Percentiles rank a stretch among this genome's conserved stretches.
Conservation (phyloP, 2,329 filamentous ascomycete species). For the Aspergillus candidus region DNA sequence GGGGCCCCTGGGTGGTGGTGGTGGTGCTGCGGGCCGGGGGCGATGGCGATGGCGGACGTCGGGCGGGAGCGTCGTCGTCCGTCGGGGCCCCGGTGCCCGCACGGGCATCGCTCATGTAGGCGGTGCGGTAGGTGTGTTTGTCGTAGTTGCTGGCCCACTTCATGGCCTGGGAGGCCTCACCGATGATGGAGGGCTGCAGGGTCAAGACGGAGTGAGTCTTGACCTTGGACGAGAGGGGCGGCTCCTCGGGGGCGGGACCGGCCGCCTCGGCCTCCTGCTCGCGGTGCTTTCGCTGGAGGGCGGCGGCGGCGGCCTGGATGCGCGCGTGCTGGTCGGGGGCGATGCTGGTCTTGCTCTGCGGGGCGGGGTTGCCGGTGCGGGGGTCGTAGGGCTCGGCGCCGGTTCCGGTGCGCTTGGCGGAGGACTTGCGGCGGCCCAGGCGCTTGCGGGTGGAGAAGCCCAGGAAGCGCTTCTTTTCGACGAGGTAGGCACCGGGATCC, state of each 20-base stretch:
- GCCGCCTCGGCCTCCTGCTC: conserved; percentile 50
- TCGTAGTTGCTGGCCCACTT: conserved; percentile 97
- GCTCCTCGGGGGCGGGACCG: conserved; percentile 49
- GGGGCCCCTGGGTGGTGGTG: conserved; percentile 24
- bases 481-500: conserved; percentile 79
- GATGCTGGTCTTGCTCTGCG: conserved; percentile 73
- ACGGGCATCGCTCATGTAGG: conserved; percentile 71
- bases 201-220: conserved; percentile 91
- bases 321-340: conserved; percentile 86
- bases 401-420: conserved; percentile 52
- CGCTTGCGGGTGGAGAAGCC: conserved; percentile 69
- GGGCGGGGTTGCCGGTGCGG: conserved; percentile 43
- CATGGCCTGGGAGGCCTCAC: conserved; percentile 85
- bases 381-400: conserved; percentile 48
- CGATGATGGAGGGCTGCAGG: conserved; percentile 75
- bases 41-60: conserved; percentile 14
- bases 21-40: conserved; percentile 18
- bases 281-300: conserved; percentile 65
- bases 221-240: conserved; percentile 48
- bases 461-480: conserved; percentile 92
- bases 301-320: conserved; percentile 84
- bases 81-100: conserved; percentile 61
- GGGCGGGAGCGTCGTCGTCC: conserved; percentile 35
- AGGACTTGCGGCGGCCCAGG: conserved; percentile 63
- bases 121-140: conserved; percentile 74